Base-by-base conservation (phyloP, 2,329 filamentous ascomycete genomes). In the Drechmeria coniospora region DNA sequence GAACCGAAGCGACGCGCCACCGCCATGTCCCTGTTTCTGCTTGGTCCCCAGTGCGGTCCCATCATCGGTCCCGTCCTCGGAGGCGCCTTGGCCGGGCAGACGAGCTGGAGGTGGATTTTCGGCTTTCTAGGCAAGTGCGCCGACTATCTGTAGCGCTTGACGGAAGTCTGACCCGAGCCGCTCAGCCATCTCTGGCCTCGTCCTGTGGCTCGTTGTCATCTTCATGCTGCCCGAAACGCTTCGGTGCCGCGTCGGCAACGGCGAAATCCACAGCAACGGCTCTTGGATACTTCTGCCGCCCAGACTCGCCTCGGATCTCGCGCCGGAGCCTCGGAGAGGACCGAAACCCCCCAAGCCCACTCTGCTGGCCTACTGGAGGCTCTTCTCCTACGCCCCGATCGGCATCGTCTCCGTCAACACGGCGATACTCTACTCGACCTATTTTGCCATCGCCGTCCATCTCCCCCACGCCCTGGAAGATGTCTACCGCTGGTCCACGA, bases 141-240 rank as follows among this genome's bases (percentile, higher is more conserved):
- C n/a, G n/a, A n/a, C n/a, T n/a, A n/a, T n/a, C n/a, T n/a, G n/a
- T n/a, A n/a, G n/a, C n/a, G n/a, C n/a, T n/a, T n/a, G n/a, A n/a
- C n/a, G n/a, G n/a, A n/a, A n/a, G n/a, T n/a, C n/a, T n/a, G n/a
- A n/a, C n/a, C n/a, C n/a, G n/a, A n/a, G n/a, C n/a, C 18, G 18
- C 18, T 10, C 18, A 47, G 50, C 43, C 8, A 45, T 49, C 10
- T 32, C 35, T 9, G 41, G 47, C 34, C 33, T 50, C 38, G 15
- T 44, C 4, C 43, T 57, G 13, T 46, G 33, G 36, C 20, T 42
- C 8, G 8, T 38, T 17, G 38, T 47, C 25, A 16, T 47, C 13
- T 36, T 61, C 28, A 50, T 47, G 30, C 53, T 62, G 6, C 59
- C 59, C 0, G 59, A 63, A 35, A 63, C 59, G 2, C 43, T 63